These are phyloP conservation scores for Artemisia annua DNA, from an alignment of 129 eudicot species.

Conservation along the genomic window DNA sequence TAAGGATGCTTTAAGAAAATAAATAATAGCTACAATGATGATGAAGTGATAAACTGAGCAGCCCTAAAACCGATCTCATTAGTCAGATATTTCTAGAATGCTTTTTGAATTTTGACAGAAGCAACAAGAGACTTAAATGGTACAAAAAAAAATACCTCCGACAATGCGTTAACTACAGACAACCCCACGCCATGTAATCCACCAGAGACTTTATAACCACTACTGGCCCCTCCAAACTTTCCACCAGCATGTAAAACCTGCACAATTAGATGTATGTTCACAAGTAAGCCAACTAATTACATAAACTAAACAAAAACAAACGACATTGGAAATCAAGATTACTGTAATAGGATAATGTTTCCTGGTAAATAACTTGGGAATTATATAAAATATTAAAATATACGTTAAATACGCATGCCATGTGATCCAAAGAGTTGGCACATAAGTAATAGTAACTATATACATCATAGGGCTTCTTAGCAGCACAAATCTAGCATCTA, in stretches of 20 bases:
- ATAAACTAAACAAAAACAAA: not conserved
- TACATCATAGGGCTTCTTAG: too few relatives aligned
- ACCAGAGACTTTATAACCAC: slow-evolving; percentile 97
- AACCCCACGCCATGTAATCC: slow-evolving; percentile 98
- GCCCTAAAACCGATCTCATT: not conserved
- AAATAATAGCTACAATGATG: too few relatives aligned
- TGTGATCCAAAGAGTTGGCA: too few relatives aligned
- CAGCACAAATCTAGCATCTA: not conserved
- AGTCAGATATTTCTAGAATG: not conserved
- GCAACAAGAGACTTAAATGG: not conserved
- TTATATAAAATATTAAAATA: too few relatives aligned
- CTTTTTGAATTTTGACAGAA: not conserved
- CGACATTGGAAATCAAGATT: not conserved
- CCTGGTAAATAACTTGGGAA: not conserved
- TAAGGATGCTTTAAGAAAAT: too few relatives aligned
- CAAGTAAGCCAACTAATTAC: slow-evolving; percentile 13
- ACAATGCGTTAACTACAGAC: slow-evolving; percentile 94
- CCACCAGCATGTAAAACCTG: slow-evolving; percentile 99
- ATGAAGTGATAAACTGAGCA: too few relatives aligned
- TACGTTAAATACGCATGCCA: too few relatives aligned
- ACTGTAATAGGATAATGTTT: not conserved
- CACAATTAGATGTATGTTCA: slow-evolving; percentile 28
- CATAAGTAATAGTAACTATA: too few relatives aligned
- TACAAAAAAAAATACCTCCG: slow-evolving; percentile 57
- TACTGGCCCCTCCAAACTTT: slow-evolving; percentile 96